Evolutionary conservation across 1,284 basidiomycete genomes (phyloP).

Genomic region (Ganoderma resinaceum): DNA sequence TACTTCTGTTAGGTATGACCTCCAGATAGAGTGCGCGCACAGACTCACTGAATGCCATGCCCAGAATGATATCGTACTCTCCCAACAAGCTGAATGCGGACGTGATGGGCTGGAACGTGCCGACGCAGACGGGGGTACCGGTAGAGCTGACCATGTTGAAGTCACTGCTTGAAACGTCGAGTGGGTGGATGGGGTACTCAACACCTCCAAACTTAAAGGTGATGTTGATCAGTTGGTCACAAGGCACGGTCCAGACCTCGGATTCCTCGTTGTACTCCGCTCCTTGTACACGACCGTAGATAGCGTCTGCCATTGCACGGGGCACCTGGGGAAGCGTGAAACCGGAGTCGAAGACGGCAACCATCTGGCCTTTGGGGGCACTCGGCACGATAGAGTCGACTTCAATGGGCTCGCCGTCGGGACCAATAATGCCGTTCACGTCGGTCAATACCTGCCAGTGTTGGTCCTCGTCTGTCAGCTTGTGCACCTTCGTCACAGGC

Average conservation of each 20-base stretch:
- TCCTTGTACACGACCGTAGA: slow-evolving; percentile 80
- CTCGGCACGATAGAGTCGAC: slow-evolving; percentile 69
- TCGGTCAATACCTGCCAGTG: slow-evolving; percentile 81
- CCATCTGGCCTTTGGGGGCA: slow-evolving; percentile 47
- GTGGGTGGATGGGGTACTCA: slow-evolving; percentile 74
- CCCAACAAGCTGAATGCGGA: slow-evolving; percentile 78
- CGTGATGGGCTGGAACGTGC: slow-evolving; percentile 82
- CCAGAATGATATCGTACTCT: slow-evolving; percentile 82
- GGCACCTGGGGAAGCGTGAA: slow-evolving; percentile 77
- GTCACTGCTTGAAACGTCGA: slow-evolving; percentile 75
- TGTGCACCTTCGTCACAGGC: slow-evolving; percentile 68
- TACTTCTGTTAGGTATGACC: not conserved
- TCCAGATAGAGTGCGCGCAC: not conserved
- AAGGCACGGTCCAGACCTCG: slow-evolving; percentile 77
- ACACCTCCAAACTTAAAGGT: slow-evolving; percentile 74
- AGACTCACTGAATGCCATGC: slow-evolving; percentile 78
- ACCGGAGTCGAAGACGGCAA: slow-evolving; percentile 80
- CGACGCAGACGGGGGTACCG: slow-evolving; percentile 71
- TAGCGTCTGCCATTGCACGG: slow-evolving; percentile 75
- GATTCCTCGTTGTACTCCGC: slow-evolving; percentile 67
- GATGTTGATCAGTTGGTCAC: slow-evolving; percentile 72
- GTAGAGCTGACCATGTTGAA: slow-evolving; percentile 58
- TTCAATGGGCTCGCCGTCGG: slow-evolving; percentile 69
- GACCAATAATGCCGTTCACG: slow-evolving; percentile 68
- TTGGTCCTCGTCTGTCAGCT: slow-evolving; percentile 63